Base-by-base conservation (phyloP, 495 filamentous ascomycete species). In the Aspergillus cavernicola region DNA sequence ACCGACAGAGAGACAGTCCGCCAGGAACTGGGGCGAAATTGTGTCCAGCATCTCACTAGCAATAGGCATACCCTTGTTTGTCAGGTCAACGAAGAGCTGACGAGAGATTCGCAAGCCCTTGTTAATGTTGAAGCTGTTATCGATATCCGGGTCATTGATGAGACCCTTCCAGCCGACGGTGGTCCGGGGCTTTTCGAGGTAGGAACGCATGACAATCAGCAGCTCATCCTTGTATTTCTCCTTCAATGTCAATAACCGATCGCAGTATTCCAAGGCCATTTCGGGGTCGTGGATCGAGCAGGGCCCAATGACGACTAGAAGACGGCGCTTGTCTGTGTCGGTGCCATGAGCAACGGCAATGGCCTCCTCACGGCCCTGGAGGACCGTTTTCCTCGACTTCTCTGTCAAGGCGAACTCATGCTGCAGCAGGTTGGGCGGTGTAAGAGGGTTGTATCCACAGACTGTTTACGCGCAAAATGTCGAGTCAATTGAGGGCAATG, bases 91-190 rank as follows among this genome's bases (percentile, higher is more conserved):
- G 67, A 96, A 99, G 53, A 99, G 75, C 68, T 97, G 86, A 52
- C 95, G 84, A 28, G 90, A 89, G 23, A 86, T 75, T 40, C 89
- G 84, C 66, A 99, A 69, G 3, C 95, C 95, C 76, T 97, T 96
- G 79, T 97, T 99, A 74, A 99, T 97, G 70, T 96, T 85, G 82
- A 97, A 97, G 70, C 87, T 92, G 65, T 96, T 90, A 70, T 99
- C 92, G 68, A 99, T 96, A 59, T 97, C 92, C 7, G 95, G 95
- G 72, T 99, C 95, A 69, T 99, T 99, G 76, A 99, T 96, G 56
- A 99, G 78, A 12, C 95, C 95, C 74, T 99, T 99, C 95, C 95
- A 99, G 47, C 95, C 95, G 13, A 99, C 92, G 0, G 95, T 99
- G 12, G 95, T 99, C 58, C 95, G 85, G 19, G 95, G 95, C 77